Conservation (phyloP, 2,329 filamentous ascomycete species). For the Hymenoscyphus fraxineus region DNA sequence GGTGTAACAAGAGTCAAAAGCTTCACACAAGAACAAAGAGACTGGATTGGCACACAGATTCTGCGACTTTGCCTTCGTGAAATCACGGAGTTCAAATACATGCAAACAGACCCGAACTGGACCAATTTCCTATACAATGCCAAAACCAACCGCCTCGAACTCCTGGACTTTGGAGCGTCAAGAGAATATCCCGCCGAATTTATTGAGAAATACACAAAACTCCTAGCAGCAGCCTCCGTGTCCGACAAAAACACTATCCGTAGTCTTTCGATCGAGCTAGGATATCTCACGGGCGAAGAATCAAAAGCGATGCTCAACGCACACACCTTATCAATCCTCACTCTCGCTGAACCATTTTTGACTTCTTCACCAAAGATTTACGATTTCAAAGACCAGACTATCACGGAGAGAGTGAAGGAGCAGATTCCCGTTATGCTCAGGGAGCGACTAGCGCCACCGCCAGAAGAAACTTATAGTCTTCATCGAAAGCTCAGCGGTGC, state of each 20-base stretch:
- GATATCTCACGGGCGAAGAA: conserved; percentile 90
- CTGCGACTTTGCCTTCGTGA: conserved; percentile 88
- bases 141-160: conserved; percentile 67
- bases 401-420: conserved; percentile 84
- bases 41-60: conserved; percentile 96
- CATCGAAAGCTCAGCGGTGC: conserved; percentile 94
- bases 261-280: conserved; percentile 68
- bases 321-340: conserved; percentile 82
- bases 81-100: conserved; percentile 91
- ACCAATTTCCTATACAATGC: conserved; percentile 95
- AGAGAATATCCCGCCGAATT: conserved; percentile 80
- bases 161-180: conserved; percentile 93
- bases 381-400: conserved; percentile 91
- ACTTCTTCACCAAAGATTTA: conserved; percentile 74
- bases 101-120: conserved; percentile 99
- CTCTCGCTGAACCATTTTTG: conserved; percentile 87
- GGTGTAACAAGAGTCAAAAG: conserved; percentile 76
- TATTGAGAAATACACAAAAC: conserved; percentile 71
- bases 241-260: conserved; percentile 62
- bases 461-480: conserved; percentile 94
- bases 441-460: conserved; percentile 83
- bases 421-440: conserved; percentile 91
- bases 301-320: conserved; percentile 82
- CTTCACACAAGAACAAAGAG: conserved; percentile 77
- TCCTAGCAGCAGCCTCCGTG: conserved; percentile 75